Evolutionary conservation across 768 basidiomycete genomes (phyloP).

Genomic region (Rhodotorula kratochvilovae): DNA sequence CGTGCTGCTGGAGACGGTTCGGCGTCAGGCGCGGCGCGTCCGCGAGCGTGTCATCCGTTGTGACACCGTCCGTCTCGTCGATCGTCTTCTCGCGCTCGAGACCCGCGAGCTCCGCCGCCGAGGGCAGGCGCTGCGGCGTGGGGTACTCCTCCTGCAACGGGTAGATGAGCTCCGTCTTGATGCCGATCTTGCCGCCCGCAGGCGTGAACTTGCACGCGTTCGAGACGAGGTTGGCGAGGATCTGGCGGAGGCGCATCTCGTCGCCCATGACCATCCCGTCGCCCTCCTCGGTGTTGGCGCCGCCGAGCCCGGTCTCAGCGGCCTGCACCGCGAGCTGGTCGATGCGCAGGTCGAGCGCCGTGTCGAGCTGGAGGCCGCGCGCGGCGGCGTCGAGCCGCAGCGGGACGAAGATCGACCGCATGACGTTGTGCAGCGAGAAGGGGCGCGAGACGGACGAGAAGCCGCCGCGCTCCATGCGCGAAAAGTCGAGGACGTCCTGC

Average conservation of each 20-base stretch:
- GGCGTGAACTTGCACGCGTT: conserved; percentile 47
- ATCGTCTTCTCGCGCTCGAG: neutral
- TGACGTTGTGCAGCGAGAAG: conserved; percentile 52
- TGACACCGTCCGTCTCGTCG: neutral
- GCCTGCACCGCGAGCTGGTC: conserved; percentile 43
- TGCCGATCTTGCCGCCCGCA: conserved; percentile 41
- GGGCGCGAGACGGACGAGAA: conserved; percentile 57
- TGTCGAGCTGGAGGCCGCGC: conserved; percentile 42
- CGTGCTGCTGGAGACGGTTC: conserved; percentile 18
- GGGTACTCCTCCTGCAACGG: conserved; percentile 24
- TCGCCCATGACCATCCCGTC: conserved; percentile 46
- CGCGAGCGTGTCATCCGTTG: neutral
- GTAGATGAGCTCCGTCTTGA: conserved; percentile 43
- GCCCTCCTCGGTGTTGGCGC: conserved; percentile 16
- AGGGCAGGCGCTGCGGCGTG: neutral
- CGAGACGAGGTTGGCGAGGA: conserved; percentile 42
- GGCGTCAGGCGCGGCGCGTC: conserved; percentile 16
- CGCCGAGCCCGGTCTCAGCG: conserved; percentile 19
- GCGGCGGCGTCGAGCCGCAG: conserved; percentile 43
- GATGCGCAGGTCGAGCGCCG: conserved; percentile 44
- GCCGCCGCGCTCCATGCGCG: conserved; percentile 66
- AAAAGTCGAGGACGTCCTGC: conserved; percentile 49
- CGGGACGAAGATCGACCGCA: conserved; percentile 50
- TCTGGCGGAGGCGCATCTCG: conserved; percentile 47
- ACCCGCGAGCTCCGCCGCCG: conserved; percentile 4